phyloP scores from a whole-genome alignment of 805 yeast genomes.

The Candida ipomoeae region DNA sequence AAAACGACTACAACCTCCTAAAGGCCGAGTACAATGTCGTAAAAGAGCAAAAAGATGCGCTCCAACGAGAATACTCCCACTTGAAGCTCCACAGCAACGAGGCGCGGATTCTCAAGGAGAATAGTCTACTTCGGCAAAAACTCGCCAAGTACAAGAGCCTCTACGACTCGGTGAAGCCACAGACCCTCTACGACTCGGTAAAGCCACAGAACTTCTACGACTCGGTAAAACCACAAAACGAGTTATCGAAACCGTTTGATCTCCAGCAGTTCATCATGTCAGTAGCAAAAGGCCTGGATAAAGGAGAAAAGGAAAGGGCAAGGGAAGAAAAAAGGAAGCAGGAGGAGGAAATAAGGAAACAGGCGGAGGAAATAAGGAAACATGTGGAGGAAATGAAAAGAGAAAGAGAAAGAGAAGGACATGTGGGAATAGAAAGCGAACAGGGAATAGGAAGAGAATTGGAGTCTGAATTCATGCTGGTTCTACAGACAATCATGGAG shows the following conservation, averaged over 20 bases:
- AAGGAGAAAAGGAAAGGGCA: not conserved
- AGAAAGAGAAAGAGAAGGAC: not conserved
- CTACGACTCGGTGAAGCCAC: slow-evolving; percentile 17
- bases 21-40: slow-evolving; percentile 1
- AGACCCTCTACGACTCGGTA: slow-evolving; percentile 6
- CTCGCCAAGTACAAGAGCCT: slow-evolving; percentile 32
- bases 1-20: slow-evolving; percentile 10
- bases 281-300: not conserved
- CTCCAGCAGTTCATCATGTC: too few species aligned
- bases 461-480: not conserved
- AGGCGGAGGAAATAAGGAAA: too few species aligned
- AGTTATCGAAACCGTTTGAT: too few species aligned
- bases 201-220: not conserved
- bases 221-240: not conserved
- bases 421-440: not conserved
- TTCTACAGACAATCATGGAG: not conserved
- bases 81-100: slow-evolving; percentile 8
- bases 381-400: not conserved
- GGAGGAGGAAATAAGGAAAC: not conserved
- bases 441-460: not conserved
- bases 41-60: slow-evolving; percentile 3
- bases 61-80: slow-evolving; percentile 5
- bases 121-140: slow-evolving; percentile 29
- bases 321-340: not conserved
- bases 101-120: slow-evolving; percentile 24